phyloP scores from a whole-genome alignment of 2,329 filamentous ascomycete species.

The Cladosporium sp. region DNA sequence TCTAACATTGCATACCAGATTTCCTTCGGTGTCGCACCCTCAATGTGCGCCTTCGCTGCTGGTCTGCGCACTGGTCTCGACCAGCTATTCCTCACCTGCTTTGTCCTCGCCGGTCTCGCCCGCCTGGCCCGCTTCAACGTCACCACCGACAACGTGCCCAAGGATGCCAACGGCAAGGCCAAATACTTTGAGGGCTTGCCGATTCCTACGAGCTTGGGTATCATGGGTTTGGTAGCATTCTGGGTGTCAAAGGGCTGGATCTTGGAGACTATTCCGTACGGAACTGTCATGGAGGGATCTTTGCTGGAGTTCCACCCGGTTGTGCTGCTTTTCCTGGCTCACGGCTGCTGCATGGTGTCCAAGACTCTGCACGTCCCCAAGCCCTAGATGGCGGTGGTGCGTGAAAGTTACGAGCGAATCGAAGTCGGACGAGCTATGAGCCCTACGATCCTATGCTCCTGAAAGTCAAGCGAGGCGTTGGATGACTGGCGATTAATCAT shows the following conservation, averaged over 20 bases:
- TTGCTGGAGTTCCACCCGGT: slow-evolving; percentile 78
- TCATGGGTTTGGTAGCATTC: slow-evolving; percentile 81
- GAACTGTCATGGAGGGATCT: slow-evolving; percentile 62
- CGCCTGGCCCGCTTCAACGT: slow-evolving; percentile 97
- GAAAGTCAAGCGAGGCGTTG: slow-evolving; percentile 12
- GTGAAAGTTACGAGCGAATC: not conserved
- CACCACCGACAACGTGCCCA: slow-evolving; percentile 81
- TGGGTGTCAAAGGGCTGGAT: slow-evolving; percentile 81
- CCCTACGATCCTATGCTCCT: slow-evolving; percentile 5
- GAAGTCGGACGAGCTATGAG: slow-evolving; percentile 11
- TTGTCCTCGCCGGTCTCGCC: slow-evolving; percentile 90
- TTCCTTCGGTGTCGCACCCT: slow-evolving; percentile 89
- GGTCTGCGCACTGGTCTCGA: slow-evolving; percentile 81
- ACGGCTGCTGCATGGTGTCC: slow-evolving; percentile 92
- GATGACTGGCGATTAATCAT: not conserved
- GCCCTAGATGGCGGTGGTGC: slow-evolving; percentile 22
- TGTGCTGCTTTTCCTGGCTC: slow-evolving; percentile 74
- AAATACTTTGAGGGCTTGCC: slow-evolving; percentile 96
- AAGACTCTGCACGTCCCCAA: slow-evolving; percentile 94
- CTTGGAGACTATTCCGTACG: slow-evolving; percentile 71
- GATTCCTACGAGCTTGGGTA: slow-evolving; percentile 80
- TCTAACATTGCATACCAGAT: slow-evolving; percentile 53
- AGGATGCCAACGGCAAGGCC: slow-evolving; percentile 86
- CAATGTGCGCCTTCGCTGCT: slow-evolving; percentile 79
- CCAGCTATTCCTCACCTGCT: slow-evolving; percentile 76